Base-by-base conservation (phyloP, 768 basidiomycete species). In the Tulasnella sp. region DNA sequence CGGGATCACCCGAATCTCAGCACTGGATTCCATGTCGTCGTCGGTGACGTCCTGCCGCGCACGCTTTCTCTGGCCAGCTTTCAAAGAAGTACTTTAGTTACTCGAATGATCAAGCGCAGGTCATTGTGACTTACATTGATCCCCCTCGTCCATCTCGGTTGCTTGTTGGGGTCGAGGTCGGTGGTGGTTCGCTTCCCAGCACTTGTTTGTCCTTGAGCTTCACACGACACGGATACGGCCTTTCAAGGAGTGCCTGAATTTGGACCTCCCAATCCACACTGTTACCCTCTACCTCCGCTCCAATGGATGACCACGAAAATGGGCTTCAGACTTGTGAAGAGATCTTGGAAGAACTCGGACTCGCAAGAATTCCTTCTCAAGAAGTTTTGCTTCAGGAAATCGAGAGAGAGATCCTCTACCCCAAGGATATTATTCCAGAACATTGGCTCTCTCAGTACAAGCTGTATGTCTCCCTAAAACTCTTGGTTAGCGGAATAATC, bases 381-480 rank as follows among this genome's bases (percentile, higher is more conserved):
- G 88, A 90, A 61, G 85, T 16, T 80, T 86, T 95, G 23, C 87
- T 90, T 82, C 86, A 83, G 74, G 88, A 92, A 79, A 90, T 98
- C 76, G 94, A 97, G 82, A 86, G 90, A 79, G 89, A 89, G 79
- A 85, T 97, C 32, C 86, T 97, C 42, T 85, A 91, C 29, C 95
- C 95, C 3, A 90, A 89, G 70, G 86, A 87, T 67, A 86, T 83
- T 44, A 84, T 97, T 26, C 92, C 91, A 2, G 85, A 87, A 10
- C 90, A 93, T 79, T 93, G 92, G 89, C 86, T 97, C 72, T 87
- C 91, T 75, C 87, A 87, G 44, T 96, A 96, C 85, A 96, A 97
- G 87, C 86, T 92, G 96, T 97, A 85, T 79, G 84, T 76, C 77
- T 40, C 80, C 90, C 81, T 74, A 9, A 23, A 40, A 18, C 55